Evolutionary conservation across 768 basidiomycete genomes (phyloP), one percentile per base, ranked within the genome.

Genomic region (Daedaleopsis nitida): DNA sequence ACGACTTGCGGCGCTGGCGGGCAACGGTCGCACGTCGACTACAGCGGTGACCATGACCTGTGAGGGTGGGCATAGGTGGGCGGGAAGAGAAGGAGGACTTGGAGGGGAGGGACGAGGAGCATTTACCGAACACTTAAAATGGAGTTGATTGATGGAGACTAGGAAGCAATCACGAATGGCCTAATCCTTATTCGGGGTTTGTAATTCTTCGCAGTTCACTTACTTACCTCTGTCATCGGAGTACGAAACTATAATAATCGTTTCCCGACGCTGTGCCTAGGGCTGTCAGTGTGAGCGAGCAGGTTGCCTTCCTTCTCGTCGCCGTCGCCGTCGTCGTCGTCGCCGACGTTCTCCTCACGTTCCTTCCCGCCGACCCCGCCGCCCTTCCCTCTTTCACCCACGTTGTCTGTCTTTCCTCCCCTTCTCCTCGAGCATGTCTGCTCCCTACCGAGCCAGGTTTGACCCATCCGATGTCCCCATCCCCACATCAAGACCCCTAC

Each of bases 391-490:
- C 52, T 48, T 38, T 52, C 51, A 24, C 44, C 55, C 52, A 51
- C 42, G 56, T 56, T 60, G 63, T 55, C 54, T 57, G 44, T 57
- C 63, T 42, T 60, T 65, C 66, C 66, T 67, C 58, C 55, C 69
- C 68, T 54, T 11, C 44, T 50, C 51, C 57, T 50, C 59, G 66
- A 63, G 63, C 64, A 66, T 66, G 67, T 63, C 68, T 58, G 68
- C 66, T 58, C 69, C 38, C 43, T 48, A 27, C 60, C 55, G 51
- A 39, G 21, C 44, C 54, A 64, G 66, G 62, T 69, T 57, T 57
- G 69, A 72, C 62, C 52, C 66, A 39, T 77, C 81, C 65, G 86
- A 89, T 74, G 82, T 90, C 70, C 89, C 88, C 64, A 86, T 86
- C 58, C 86, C 86, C 34, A 89, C 87, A 60, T 47, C 64, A 58